These are phyloP conservation scores for Ogataea degrootiae DNA, from an alignment of 805 yeast species.

Conservation along the genomic window DNA sequence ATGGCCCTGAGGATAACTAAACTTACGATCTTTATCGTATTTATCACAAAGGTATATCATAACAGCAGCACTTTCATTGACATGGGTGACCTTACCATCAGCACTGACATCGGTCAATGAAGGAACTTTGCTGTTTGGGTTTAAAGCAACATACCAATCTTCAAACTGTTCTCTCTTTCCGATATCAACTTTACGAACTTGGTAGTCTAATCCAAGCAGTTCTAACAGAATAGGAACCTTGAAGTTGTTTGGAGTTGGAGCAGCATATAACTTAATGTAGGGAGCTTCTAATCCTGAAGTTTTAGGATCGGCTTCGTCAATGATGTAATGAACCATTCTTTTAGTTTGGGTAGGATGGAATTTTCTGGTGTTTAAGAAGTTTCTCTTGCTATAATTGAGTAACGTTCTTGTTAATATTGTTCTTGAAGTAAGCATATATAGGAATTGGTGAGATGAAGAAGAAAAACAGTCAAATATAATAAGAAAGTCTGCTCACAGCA, in stretches of 20 bases:
- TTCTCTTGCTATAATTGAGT: neutral
- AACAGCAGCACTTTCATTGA: conserved; percentile 62
- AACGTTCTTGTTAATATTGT: neutral
- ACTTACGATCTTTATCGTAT: conserved; percentile 51
- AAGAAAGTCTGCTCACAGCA: no score
- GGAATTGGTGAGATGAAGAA: no score
- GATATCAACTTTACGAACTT: conserved; percentile 39
- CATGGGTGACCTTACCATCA: conserved; percentile 38
- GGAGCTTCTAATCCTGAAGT: conserved; percentile 32
- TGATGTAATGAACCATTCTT: conserved; percentile 27
- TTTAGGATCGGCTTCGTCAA: conserved; percentile 33
- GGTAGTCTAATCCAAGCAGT: conserved; percentile 37
- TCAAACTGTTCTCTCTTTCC: conserved; percentile 43
- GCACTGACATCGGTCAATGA: conserved; percentile 37
- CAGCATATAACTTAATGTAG: conserved; percentile 38
- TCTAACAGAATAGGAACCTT: conserved; percentile 39
- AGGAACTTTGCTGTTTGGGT: conserved; percentile 65
- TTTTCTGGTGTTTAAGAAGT: no score
- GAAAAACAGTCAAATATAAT: no score
- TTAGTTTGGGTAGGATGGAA: no score
- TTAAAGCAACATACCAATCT: conserved; percentile 50
- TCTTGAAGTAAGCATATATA: no score
- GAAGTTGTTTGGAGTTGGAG: conserved; percentile 42
- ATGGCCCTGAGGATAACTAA: conserved; percentile 35
- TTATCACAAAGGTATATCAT: conserved; percentile 54